Evolutionary conservation across 2,329 filamentous ascomycete species (phyloP), one percentile per base, ranked within the genome.

Genomic region (Hymenoscyphus infarciens): DNA sequence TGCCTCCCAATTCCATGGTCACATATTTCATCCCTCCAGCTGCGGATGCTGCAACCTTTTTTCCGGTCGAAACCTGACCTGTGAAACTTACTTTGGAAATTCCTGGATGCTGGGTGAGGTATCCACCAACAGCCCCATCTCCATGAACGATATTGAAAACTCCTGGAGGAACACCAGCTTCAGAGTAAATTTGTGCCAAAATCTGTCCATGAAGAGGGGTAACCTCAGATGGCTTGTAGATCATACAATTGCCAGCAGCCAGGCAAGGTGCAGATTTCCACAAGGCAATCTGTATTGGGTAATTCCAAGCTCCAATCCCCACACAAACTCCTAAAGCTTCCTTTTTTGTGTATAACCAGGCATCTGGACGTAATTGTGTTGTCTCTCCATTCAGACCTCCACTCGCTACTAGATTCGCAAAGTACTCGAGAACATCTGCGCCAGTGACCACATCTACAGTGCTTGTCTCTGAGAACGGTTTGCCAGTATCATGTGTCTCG

Each of bases 31-130:
- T 92, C 69, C 84, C 85, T 35, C 84, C 85, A 1, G 89, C 88
- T 2, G 92, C 92, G 39, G 87, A 80, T 53, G 83, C 84, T 10
- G 92, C 91, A 10, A 97, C 92, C 74, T 91, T 94, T 76, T 85
- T 84, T 15, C 92, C 92, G 0, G 92, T 96, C 63, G 85, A 83
- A 29, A 96, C 91, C 74, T 96, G 91, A 19, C 92, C 92, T 0
- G 92, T 96, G 78, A 96, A 96, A 73, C 88, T 92, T 70, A 96
- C 91, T 78, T 96, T 96, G 64, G 89, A 87, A 70, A 96, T 87
- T 57, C 77, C 79, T 0, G 85, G 83, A 74, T 96, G 91, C 3
- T 84, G 78, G 1, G 90, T 91, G 45, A 96, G 80, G 69, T 89
- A 87, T 52, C 87, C 87, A 56, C 92, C 92, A 5, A 92, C 88